Conservation (phyloP, 306 rosid species). For the Quercus rubra region DNA sequence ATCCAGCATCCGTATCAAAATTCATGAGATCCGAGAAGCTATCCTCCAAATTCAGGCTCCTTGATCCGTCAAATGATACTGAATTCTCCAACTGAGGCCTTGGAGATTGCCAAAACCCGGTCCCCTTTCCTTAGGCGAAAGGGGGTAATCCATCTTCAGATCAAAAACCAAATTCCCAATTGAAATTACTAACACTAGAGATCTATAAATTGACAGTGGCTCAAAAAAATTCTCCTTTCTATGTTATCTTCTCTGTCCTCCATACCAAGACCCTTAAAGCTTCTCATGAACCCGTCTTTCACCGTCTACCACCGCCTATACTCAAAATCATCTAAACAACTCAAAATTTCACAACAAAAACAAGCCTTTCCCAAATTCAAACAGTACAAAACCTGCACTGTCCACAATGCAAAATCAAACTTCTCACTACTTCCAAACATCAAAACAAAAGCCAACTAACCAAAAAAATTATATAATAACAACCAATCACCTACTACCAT, state of each 20-base stretch:
- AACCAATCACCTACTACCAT: neutral
- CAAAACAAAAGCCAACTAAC: neutral
- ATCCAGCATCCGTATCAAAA: conserved; percentile 54
- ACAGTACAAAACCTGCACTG: conserved; percentile 2
- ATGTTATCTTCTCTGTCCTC: conserved; percentile 3
- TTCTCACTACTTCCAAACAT: neutral
- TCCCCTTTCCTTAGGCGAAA: conserved; percentile 35
- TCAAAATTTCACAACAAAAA: conserved; percentile 1
- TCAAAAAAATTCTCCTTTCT: conserved; percentile 7
- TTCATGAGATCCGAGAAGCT: conserved; percentile 63
- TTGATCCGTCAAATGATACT: conserved; percentile 37
- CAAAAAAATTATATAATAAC: neutral
- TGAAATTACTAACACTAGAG: conserved; percentile 12
- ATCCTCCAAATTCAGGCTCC: conserved; percentile 42
- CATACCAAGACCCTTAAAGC: neutral
- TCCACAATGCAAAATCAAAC: conserved; percentile 6
- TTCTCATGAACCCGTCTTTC: neutral
- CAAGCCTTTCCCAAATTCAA: neutral
- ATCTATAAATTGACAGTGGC: conserved; percentile 15
- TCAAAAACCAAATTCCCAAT: conserved; percentile 12
- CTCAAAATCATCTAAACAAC: neutral
- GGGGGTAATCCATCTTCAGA: conserved; percentile 50
- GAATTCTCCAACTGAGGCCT: conserved; percentile 44
- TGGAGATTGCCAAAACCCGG: conserved; percentile 43
- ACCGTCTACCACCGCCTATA: neutral